phyloP scores from a whole-genome alignment of 768 basidiomycete species.

The Russula sp. region DNA sequence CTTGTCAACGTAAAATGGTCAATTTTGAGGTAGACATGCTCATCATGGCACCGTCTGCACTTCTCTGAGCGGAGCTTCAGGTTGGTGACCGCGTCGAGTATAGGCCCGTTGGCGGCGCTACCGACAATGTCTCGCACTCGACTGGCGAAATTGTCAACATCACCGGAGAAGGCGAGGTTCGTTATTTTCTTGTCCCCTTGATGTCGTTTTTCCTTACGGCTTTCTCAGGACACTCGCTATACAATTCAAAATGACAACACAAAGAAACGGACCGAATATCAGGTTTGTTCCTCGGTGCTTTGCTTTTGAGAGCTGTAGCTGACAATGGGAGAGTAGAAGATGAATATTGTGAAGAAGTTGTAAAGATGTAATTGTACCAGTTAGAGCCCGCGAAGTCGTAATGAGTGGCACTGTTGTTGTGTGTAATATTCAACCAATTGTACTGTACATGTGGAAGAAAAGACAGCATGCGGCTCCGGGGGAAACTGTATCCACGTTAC shows the following conservation, averaged over 20 bases:
- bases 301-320: not conserved
- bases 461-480: too few relatives aligned
- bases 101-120: conserved; percentile 35
- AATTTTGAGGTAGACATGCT: not conserved
- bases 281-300: conserved; percentile 25
- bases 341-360: not conserved
- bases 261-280: conserved; percentile 36
- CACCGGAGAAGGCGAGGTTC: conserved; percentile 32
- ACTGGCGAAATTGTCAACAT: conserved; percentile 34
- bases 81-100: conserved; percentile 42
- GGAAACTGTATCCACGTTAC: too few relatives aligned
- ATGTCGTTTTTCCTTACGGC: not conserved
- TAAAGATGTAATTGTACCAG: not conserved
- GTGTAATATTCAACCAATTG: not conserved
- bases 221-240: conserved; percentile 30
- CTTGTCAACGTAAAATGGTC: not conserved
- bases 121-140: conserved; percentile 36
- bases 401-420: not conserved
- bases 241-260: conserved; percentile 29
- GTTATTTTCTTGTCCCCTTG: conserved; percentile 13
- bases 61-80: conserved; percentile 24
- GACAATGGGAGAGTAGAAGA: not conserved
- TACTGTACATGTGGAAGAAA: not conserved
- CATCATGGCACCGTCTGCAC: not conserved
- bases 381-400: not conserved